These are phyloP conservation scores for Venturia pyrina DNA, from an alignment of 2,329 filamentous ascomycete genomes.

Conservation along the genomic window DNA sequence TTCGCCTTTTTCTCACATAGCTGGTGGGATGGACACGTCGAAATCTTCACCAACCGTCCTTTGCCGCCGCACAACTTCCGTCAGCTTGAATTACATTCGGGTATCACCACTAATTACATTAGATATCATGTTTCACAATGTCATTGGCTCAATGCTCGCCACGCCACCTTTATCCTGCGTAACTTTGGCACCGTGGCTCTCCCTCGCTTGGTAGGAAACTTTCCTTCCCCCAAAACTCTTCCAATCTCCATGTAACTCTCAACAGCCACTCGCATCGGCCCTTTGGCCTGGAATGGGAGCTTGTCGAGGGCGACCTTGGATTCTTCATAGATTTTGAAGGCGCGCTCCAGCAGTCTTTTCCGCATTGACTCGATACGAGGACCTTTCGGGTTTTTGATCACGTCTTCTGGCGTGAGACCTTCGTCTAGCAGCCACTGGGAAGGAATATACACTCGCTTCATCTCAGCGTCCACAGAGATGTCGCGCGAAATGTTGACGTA, in stretches of 20 bases:
- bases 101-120: slow-evolving; percentile 2
- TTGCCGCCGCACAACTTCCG: background rate
- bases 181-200: slow-evolving; percentile 37
- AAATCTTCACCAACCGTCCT: background rate
- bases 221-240: slow-evolving; percentile 43
- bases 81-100: background rate
- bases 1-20: background rate
- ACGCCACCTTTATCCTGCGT: slow-evolving; percentile 47
- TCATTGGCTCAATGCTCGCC: slow-evolving; percentile 22
- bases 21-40: background rate
- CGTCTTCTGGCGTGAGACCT: slow-evolving; percentile 42
- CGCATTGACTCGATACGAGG: slow-evolving; percentile 42
- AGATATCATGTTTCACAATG: background rate
- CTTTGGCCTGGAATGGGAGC: slow-evolving; percentile 50
- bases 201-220: slow-evolving; percentile 34
- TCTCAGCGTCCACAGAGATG: slow-evolving; percentile 55
- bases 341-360: slow-evolving; percentile 45
- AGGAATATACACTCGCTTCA: slow-evolving; percentile 60
- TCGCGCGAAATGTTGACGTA: slow-evolving; percentile 70
- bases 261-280: slow-evolving; percentile 57
- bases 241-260: slow-evolving; percentile 72
- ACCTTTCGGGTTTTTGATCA: slow-evolving; percentile 42
- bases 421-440: slow-evolving; percentile 51
- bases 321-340: slow-evolving; percentile 49
- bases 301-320: slow-evolving; percentile 49